phyloP scores from a whole-genome alignment of 1,284 basidiomycete species.

The Pholiota adiposa region DNA sequence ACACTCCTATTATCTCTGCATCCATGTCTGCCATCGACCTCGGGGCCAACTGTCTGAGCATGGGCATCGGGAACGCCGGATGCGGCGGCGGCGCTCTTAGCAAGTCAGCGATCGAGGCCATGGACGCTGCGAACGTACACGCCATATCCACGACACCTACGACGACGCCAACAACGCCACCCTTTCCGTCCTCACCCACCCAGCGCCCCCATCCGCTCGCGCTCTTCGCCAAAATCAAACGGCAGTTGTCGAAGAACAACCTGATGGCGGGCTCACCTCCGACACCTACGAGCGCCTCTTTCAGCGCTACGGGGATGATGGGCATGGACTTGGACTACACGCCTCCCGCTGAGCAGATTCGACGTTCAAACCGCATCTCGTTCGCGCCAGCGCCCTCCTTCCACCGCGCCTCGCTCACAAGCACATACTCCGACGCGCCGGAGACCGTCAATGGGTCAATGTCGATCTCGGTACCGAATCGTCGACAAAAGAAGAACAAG shows the following conservation, averaged over 20 bases:
- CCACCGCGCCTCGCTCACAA: background rate
- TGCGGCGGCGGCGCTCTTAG: conserved; percentile 5
- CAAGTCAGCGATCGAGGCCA: background rate
- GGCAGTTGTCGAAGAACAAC: conserved; percentile 19
- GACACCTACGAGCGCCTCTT: background rate
- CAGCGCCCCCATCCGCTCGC: conserved; percentile 1
- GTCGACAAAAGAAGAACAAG: background rate
- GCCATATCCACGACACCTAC: background rate
- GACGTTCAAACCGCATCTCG: background rate
- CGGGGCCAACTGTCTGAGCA: conserved; percentile 11
- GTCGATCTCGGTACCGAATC: too few species aligned
- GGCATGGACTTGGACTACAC: background rate
- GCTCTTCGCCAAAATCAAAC: conserved; percentile 19
- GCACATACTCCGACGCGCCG: background rate
- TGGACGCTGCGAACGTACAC: background rate
- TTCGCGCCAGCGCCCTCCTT: conserved; percentile 10
- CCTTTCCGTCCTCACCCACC: background rate
- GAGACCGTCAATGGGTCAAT: too few species aligned
- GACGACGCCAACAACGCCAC: background rate
- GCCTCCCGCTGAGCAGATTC: background rate
- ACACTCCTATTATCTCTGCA: conserved; percentile 8
- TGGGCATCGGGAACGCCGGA: background rate
- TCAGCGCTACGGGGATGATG: background rate
- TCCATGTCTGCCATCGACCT: conserved; percentile 19
- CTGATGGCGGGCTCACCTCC: background rate